Evolutionary conservation across 495 filamentous ascomycete species (phyloP).

Genomic region (Bacidia rubella): DNA sequence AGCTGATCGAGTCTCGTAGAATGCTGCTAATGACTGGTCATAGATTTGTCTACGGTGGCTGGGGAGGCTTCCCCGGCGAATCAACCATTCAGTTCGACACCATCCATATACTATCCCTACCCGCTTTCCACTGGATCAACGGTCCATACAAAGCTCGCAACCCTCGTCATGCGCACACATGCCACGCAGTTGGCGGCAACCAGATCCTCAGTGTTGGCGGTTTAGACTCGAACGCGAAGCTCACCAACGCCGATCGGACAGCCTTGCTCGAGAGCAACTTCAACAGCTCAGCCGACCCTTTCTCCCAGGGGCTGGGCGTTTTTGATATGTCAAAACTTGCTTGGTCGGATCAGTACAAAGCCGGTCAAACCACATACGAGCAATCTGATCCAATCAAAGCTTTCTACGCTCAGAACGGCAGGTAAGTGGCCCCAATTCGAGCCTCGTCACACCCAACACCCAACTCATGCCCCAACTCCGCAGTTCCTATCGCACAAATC

Average conservation of each 20-base stretch:
- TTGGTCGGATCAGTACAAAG: slow-evolving; percentile 3
- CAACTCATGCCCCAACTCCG: no score
- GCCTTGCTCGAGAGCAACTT: neutral
- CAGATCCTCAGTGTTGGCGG: slow-evolving; percentile 18
- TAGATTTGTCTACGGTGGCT: slow-evolving; percentile 9
- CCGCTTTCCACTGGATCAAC: slow-evolving; percentile 32
- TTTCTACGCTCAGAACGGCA: neutral
- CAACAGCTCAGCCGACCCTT: slow-evolving; percentile 5
- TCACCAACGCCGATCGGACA: neutral
- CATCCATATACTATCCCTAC: slow-evolving; percentile 27
- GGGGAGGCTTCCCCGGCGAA: neutral
- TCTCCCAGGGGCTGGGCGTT: slow-evolving; percentile 8
- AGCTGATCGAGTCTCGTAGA: no score
- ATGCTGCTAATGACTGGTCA: no score
- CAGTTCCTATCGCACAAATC: neutral
- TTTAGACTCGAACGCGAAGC: slow-evolving; percentile 2
- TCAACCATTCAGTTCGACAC: slow-evolving; percentile 10
- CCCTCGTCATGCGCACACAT: slow-evolving; percentile 9
- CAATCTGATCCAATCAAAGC: neutral
- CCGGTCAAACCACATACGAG: slow-evolving; percentile 1
- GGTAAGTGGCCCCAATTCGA: neutral
- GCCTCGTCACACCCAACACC: neutral
- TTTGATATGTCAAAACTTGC: slow-evolving; percentile 8
- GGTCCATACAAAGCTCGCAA: slow-evolving; percentile 14
- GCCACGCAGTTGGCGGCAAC: slow-evolving; percentile 13